Conservation (phyloP, 495 filamentous ascomycete genomes). For the Sabuloglossum arenarium region DNA sequence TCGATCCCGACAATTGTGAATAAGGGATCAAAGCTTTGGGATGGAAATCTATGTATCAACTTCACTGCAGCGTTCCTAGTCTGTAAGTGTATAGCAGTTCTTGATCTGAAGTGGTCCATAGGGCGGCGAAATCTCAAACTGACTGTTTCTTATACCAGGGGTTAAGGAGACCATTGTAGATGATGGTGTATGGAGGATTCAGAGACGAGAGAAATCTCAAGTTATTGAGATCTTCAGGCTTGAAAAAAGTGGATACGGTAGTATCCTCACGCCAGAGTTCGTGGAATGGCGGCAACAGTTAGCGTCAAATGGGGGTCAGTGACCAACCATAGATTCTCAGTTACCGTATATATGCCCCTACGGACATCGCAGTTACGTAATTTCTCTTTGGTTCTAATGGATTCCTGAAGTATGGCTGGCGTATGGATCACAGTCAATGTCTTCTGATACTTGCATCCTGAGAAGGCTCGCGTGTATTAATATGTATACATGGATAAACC, state of each 20-base stretch:
- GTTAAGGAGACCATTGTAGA: conserved; percentile 40
- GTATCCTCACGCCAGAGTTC: conserved; percentile 59
- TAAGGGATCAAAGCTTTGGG: conserved; percentile 48
- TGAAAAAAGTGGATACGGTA: conserved; percentile 51
- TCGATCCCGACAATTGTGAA: conserved; percentile 54
- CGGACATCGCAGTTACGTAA: no score
- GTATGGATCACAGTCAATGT: not conserved
- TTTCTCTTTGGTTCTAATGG: no score
- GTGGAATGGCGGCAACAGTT: conserved; percentile 40
- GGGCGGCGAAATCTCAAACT: not conserved
- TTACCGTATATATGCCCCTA: no score
- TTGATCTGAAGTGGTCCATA: not conserved
- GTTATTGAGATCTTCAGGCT: conserved; percentile 50
- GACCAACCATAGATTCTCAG: no score
- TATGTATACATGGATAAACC: not conserved
- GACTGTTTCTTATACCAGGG: conserved; percentile 24
- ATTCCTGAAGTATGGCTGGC: no score
- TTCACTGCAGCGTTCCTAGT: conserved; percentile 59
- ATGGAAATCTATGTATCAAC: conserved; percentile 80
- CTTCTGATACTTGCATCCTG: not conserved
- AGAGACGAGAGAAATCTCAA: conserved; percentile 30
- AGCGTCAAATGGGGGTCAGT: not conserved
- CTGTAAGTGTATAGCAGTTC: conserved; percentile 29
- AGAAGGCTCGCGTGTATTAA: not conserved
- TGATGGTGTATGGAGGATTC: conserved; percentile 68